A percentile compares a stretch with the other conserved stretches of the same genome.
phyloP scores from a whole-genome alignment of 441 rosid species.

The Corymbia citriodora region DNA sequence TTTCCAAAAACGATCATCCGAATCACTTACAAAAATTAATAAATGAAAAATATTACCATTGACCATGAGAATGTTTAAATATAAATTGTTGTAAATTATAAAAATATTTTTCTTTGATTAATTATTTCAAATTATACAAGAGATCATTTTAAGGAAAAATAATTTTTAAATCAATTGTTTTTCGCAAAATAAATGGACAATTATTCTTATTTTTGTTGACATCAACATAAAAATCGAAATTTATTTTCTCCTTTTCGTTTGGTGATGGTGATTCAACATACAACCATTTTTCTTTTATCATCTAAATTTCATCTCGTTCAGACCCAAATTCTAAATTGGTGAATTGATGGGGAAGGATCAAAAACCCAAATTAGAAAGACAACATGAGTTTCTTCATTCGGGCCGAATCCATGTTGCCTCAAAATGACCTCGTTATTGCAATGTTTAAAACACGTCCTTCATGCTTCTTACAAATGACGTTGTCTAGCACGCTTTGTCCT shows the following conservation, averaged over 20 bases:
- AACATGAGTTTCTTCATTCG: not conserved
- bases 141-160: no score
- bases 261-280: not conserved
- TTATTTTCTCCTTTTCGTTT: not conserved
- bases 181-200: no score
- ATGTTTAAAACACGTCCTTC: not conserved
- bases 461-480: not conserved
- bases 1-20: no score
- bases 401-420: not conserved
- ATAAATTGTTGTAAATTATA: no score
- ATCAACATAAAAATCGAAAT: not conserved
- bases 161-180: no score
- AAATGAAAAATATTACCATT: no score
- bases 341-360: not conserved
- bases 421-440: not conserved
- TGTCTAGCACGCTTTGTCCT: not conserved
- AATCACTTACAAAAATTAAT: no score
- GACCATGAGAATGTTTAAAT: no score
- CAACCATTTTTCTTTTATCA: no score
- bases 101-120: not conserved
- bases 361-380: not conserved
- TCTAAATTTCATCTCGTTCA: not conserved
- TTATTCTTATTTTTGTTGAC: not conserved
- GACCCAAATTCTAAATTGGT: not conserved
- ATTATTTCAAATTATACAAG: no score